Percentiles rank a stretch among this genome's conserved stretches.
These are phyloP conservation scores for Boletus patriciae DNA, from an alignment of 768 basidiomycete species.

Conservation along the genomic window DNA sequence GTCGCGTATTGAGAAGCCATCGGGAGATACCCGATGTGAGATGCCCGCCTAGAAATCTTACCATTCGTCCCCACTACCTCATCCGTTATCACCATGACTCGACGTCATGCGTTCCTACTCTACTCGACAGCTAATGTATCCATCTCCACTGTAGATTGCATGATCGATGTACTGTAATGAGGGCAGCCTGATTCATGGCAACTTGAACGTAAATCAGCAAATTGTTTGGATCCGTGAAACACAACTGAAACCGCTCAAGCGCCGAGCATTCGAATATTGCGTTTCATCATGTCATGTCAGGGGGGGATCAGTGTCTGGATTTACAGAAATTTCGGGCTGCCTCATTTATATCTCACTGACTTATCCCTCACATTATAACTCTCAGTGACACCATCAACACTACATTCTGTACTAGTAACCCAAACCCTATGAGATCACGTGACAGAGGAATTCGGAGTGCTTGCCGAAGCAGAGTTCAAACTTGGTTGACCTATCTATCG, in stretches of 20 bases:
- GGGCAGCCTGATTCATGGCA: neutral
- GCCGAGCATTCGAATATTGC: neutral
- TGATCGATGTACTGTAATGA: neutral
- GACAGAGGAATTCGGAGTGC: too few species aligned
- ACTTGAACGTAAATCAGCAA: too few species aligned
- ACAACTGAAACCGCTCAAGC: neutral
- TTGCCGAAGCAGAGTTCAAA: too few species aligned
- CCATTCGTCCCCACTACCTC: neutral
- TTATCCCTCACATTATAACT: too few species aligned
- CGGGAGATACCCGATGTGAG: constrained; percentile 5
- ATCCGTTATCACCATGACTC: neutral
- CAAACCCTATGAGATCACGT: too few species aligned
- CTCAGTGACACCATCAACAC: too few species aligned
- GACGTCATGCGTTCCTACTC: neutral
- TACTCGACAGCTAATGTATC: neutral
- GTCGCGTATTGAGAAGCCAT: constrained; percentile 47
- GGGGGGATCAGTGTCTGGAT: too few species aligned
- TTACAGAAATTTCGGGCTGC: too few species aligned
- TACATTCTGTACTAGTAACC: too few species aligned
- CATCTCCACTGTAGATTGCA: neutral
- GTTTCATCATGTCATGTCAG: neutral
- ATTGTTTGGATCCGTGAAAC: too few species aligned
- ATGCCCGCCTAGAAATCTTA: neutral
- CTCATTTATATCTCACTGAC: too few species aligned
- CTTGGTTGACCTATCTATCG: too few species aligned